Evolutionary conservation across 176 grass and related monocot genomes (phyloP), one percentile per base, ranked within the genome.

Genomic region (Raddia distichophylla): DNA sequence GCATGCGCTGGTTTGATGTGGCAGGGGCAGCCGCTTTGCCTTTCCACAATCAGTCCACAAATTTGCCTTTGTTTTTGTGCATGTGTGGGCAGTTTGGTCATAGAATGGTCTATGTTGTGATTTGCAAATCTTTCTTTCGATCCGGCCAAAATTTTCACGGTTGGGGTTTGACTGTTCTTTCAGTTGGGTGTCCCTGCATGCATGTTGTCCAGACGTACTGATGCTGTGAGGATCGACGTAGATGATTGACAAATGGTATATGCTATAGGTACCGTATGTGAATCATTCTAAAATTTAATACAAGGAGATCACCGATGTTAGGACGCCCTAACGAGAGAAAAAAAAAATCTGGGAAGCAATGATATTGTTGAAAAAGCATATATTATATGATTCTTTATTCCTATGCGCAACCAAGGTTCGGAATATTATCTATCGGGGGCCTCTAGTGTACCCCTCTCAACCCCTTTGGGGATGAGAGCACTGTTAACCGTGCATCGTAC

Each of bases 41-140:
- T 82, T 66, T 86, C n/a, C 55, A 67, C 10, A 34, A 58, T 47
- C 40, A 55, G 33, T 55, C 34, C 8, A 66, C 73, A 32, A 54
- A 75, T 69, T 53, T 44, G 3, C n/a, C 52, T 16, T 61, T 80
- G 40, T 43, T 27, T 27, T 27, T 1, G 27, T 27, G 27, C 27
- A 27, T 27, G 13, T 42, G 40, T 22, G 32, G 18, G 13, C 70
- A 53, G 43, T 32, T 68, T 10, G 20, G 45, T 22, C 34, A 7
- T 32, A 1, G 16, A 19, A 50, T 72, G 33, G 59, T 81, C 55
- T 15, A 8, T n/a, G 32, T 18, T 71, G 35, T 32, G 13, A 52
- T 78, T 60, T 74, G 19, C 68, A 5, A 67, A 44, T 74, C 9
- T 11, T 15, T 45, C 51, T 40, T 75, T 58, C 58, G 46, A n/a